These are phyloP conservation scores for Tricholoma sp. DNA, from an alignment of 768 basidiomycete species.

Conservation along the genomic window DNA sequence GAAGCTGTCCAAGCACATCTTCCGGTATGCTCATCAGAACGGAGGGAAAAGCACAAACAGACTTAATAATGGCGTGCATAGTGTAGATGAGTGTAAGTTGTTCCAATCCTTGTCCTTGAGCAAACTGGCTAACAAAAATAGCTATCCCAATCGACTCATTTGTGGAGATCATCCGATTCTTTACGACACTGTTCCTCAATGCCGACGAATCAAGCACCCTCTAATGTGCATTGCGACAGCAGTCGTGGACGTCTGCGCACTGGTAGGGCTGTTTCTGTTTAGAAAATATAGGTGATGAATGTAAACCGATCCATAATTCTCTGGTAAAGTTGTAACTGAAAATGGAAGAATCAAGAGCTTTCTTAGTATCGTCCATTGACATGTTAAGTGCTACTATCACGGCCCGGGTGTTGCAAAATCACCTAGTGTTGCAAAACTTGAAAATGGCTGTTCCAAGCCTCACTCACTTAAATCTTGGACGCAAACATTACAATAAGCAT, in stretches of 20 bases:
- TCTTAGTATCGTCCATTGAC: too few relatives aligned
- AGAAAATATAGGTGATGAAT: too few relatives aligned
- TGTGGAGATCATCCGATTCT: conserved; percentile 65
- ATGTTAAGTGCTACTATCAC: too few relatives aligned
- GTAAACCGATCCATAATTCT: too few relatives aligned
- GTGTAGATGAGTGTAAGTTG: conserved; percentile 63
- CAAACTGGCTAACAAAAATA: conserved; percentile 19
- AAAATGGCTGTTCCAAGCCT: too few relatives aligned
- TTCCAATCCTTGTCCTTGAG: background rate
- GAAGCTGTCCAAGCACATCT: conserved; percentile 56
- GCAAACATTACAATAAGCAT: too few relatives aligned
- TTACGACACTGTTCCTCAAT: conserved; percentile 60
- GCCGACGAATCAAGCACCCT: conserved; percentile 46
- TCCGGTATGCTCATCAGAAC: conserved; percentile 56
- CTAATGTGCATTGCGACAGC: background rate
- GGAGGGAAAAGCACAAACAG: conserved; percentile 25
- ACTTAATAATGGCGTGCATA: conserved; percentile 49
- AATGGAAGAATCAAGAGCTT: too few relatives aligned
- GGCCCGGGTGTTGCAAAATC: too few relatives aligned
- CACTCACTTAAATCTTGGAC: too few relatives aligned
- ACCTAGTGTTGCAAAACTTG: too few relatives aligned
- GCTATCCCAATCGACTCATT: conserved; percentile 47
- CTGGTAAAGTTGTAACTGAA: too few relatives aligned
- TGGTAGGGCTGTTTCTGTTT: too few relatives aligned
- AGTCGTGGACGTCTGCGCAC: background rate